Evolutionary conservation across 1,284 basidiomycete species (phyloP), one percentile per base, ranked within the genome.

Genomic region (Coniophora puteana): DNA sequence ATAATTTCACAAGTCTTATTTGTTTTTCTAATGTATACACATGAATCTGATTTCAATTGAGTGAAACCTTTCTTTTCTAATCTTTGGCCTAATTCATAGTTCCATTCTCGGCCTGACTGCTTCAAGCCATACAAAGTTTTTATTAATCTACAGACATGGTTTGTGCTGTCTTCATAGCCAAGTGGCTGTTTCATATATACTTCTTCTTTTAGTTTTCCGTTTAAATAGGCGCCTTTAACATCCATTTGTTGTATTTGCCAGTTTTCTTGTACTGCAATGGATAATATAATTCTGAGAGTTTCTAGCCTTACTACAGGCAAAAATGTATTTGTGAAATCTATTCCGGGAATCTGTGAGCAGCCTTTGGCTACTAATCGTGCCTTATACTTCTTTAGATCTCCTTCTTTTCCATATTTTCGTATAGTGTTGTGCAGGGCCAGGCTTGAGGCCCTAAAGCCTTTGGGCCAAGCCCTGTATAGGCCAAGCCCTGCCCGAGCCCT

Each of bases 191-290:
- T 14, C 43, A 44, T 40, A 20, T 44, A 44, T 2, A 40, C 38
- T 14, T 40, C 38, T n/a, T 44, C 38, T 16, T 36, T 35, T 1
- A 44, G 27, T 5, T 20, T 16, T 8, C 43, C 38, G 30, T 24
- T 36, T 0, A 44, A 27, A n/a, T 29, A 44, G 1, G 38, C 38
- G 3, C n/a, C 28, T n/a, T 44, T 35, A 4, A 43, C 29, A 26
- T 43, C 36, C 8, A 44, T 26, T 11, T 34, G 39, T 35, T 36
- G 17, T 4, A 44, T 14, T 23, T 44, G 25, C 43, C 43, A 41
- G 26, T 27, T n/a, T n/a, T 10, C 10, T 10, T 10, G 10, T 10
- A 23, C 26, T 12, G 23, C 32, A 3, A 44, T 20, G 5, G 17
- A 8, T 13, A 44, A 13, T 3, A 44, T 22, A 3, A 28, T 18